phyloP scores from a whole-genome alignment of 2,329 filamentous ascomycete genomes.

The Dendrostoma leiphaemia region DNA sequence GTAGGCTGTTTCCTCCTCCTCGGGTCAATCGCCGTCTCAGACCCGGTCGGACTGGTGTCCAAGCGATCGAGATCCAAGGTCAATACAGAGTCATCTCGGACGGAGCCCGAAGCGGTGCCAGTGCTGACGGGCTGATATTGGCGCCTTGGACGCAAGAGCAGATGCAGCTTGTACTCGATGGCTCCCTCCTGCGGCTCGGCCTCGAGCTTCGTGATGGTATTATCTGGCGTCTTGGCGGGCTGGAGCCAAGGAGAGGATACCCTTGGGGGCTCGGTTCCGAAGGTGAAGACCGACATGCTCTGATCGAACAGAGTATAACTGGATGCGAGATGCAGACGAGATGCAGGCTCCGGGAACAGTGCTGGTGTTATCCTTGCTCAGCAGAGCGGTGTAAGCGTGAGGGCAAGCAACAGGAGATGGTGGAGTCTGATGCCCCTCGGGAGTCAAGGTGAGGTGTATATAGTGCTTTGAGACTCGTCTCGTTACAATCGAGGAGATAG shows the following conservation, averaged over 20 bases:
- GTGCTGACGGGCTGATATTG: constrained; percentile 66
- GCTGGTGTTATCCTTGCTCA: neutral
- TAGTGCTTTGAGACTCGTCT: neutral
- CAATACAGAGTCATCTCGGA: neutral
- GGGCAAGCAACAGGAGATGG: neutral
- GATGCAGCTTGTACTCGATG: constrained; percentile 93
- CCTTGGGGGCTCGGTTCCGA: constrained; percentile 80
- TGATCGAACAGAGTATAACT: neutral
- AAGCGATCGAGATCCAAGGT: constrained; percentile 23
- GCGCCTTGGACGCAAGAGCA: constrained; percentile 79
- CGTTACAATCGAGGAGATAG: neutral
- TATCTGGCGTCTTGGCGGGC: constrained; percentile 43
- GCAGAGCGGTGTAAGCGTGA: constrained; percentile 11
- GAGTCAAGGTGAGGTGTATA: neutral
- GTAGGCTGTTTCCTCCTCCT: constrained; percentile 2
- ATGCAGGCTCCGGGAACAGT: neutral
- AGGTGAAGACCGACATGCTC: constrained; percentile 94
- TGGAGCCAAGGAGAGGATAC: constrained; percentile 89
- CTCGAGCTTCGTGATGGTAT: constrained; percentile 68
- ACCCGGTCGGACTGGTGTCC: constrained; percentile 28
- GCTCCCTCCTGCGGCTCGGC: constrained; percentile 93
- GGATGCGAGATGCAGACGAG: neutral
- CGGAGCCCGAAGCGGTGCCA: constrained; percentile 6
- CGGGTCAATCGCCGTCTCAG: constrained; percentile 28
- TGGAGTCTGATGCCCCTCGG: neutral